Base-by-base conservation (phyloP, 768 basidiomycete genomes). In the Cystobasidium ongulense region DNA sequence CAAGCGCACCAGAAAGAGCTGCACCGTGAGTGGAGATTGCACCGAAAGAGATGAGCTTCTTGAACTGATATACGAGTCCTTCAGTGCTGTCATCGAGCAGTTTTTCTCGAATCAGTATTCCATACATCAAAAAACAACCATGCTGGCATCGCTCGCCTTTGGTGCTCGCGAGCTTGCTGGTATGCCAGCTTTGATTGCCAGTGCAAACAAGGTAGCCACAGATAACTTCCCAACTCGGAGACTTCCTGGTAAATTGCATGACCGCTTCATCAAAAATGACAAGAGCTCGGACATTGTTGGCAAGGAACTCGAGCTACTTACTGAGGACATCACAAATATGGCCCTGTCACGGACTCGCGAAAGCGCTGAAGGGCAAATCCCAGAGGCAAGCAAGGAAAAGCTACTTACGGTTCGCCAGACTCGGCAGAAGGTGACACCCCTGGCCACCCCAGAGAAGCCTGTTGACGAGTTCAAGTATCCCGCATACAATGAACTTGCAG, bases 41-140 rank as follows among this genome's bases (percentile, higher is more conserved):
- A 25, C 39, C 29, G 13, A 27, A 27, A 64, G 33, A 7, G 27
- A 11, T 65, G 38, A 1, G 61, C 61, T 73, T 25, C 71, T 38
- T 21, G 54, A 65, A 27, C 39, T 10, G 4, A 65, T 18, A 57
- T 68, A 25, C n/a, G n/a, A n/a, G 75, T 39, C 7, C 39, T 46
- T 11, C 78, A 96, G 94, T 1, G 85, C 86, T 38, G 83, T 97
- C 11, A 88, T 91, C 65, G 92, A 95, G 80, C 91, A 96, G 78
- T 94, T 92, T 81, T 99, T 98, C 83, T 88, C 88, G 77, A 90
- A 89, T 61, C 91, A 95, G 76, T 96, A 95, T 81, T 94, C 96
- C 0, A 86, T 87, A 21, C 85, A 88, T 35, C 93, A 97, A 77
- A 88, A 94, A 8, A 90, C 86, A 75, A 86, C 87, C 11, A 91